Evolutionary conservation across 768 basidiomycete genomes (phyloP).

Genomic region (Fistulinella prunicolor): DNA sequence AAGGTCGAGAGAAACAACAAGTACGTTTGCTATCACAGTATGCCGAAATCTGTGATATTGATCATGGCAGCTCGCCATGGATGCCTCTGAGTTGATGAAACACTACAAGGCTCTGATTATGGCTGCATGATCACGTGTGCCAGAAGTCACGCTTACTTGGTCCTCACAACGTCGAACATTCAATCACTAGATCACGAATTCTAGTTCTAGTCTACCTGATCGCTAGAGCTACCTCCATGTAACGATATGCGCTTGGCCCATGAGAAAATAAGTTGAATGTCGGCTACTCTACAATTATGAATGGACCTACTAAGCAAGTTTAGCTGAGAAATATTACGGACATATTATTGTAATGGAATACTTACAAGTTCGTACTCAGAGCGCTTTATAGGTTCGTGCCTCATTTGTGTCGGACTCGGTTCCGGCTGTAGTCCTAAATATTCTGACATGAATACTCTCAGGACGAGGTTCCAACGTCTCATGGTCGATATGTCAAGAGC

Average conservation of each 20-base stretch:
- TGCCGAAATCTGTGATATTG: neutral
- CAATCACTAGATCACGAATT: neutral
- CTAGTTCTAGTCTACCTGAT: no score
- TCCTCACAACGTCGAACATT: neutral
- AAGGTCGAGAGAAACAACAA: conserved; percentile 39
- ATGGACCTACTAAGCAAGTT: conserved; percentile 18
- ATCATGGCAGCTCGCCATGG: conserved; percentile 32
- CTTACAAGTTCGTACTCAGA: conserved; percentile 50
- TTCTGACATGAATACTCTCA: conserved; percentile 86
- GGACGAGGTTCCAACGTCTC: conserved; percentile 84
- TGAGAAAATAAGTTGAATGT: no score
- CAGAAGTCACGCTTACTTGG: conserved; percentile 6
- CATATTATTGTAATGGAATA: neutral
- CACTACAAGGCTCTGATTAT: conserved; percentile 40
- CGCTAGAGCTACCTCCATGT: no score
- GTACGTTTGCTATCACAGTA: conserved; percentile 14
- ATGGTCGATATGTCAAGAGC: conserved; percentile 84
- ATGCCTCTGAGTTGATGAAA: conserved; percentile 39
- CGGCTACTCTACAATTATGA: no score
- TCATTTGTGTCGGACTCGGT: conserved; percentile 29
- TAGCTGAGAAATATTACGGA: conserved; percentile 1
- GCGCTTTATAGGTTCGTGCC: conserved; percentile 31
- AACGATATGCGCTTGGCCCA: no score
- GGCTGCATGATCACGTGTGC: conserved; percentile 13
- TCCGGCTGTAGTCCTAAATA: conserved; percentile 73